A percentile compares a stretch with the other conserved stretches of the same genome.
These are phyloP conservation scores for Knufia fluminis DNA, from an alignment of 2,329 filamentous ascomycete genomes.

Conservation along the genomic window DNA sequence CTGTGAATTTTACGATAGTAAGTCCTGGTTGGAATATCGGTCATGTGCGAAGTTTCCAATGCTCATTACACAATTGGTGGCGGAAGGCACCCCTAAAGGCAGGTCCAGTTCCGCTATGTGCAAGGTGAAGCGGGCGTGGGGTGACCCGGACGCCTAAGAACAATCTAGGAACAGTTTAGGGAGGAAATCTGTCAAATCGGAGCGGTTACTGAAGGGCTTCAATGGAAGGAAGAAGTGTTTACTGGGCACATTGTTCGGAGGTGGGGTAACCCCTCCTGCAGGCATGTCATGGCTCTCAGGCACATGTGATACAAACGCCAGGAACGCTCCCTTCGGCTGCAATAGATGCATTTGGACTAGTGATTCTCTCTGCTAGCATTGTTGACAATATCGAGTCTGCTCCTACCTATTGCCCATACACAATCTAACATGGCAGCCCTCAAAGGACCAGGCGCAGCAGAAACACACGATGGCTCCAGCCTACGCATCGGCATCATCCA, in stretches of 20 bases:
- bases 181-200: background rate
- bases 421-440: conserved; percentile 39
- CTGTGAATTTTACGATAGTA: background rate
- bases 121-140: conserved; percentile 17
- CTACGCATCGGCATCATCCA: conserved; percentile 92
- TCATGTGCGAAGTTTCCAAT: conserved; percentile 21
- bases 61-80: conserved; percentile 12
- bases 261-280: background rate
- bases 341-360: background rate
- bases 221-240: background rate
- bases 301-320: conserved; percentile 55
- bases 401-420: background rate
- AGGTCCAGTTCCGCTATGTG: conserved; percentile 21
- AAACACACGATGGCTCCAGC: conserved; percentile 52
- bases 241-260: too few species aligned
- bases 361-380: background rate
- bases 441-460: conserved; percentile 55
- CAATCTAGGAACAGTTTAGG: background rate
- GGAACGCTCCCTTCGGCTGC: conserved; percentile 55
- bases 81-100: conserved; percentile 14
- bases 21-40: background rate
- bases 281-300: conserved; percentile 56
- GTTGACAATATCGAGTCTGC: background rate
- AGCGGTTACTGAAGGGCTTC: conserved; percentile 4
- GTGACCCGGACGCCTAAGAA: background rate